phyloP scores from a whole-genome alignment of 2,329 filamentous ascomycete genomes.

The Aureobasidium mangrovei region DNA sequence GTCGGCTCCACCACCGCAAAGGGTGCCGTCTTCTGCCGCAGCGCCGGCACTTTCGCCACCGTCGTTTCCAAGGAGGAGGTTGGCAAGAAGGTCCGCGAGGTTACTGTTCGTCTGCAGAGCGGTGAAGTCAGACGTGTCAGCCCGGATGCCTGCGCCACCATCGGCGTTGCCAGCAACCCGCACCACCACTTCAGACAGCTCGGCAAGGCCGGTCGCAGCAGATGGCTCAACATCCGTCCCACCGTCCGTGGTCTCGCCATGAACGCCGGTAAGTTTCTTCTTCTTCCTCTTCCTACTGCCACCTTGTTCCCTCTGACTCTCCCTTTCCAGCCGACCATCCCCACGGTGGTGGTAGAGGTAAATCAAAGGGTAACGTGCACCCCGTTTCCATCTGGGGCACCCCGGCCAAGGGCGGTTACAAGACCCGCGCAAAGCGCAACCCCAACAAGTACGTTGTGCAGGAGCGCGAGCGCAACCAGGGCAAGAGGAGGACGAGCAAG shows the following conservation, averaged over 20 bases:
- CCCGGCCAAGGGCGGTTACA: conserved; percentile 82
- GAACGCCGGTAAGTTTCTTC: conserved; percentile 66
- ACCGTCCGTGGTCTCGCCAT: conserved; percentile 96
- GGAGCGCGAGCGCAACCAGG: conserved; percentile 77
- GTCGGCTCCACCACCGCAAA: conserved; percentile 66
- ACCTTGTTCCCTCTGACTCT: conserved; percentile 12
- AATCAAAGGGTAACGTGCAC: conserved; percentile 95
- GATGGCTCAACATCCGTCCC: conserved; percentile 89
- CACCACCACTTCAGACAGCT: conserved; percentile 84
- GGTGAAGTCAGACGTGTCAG: conserved; percentile 85
- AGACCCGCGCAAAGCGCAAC: conserved; percentile 82
- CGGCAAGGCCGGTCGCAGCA: conserved; percentile 87
- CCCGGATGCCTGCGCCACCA: conserved; percentile 87
- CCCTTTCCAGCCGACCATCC: conserved; percentile 68
- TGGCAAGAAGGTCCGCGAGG: conserved; percentile 62
- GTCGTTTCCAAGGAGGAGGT: conserved; percentile 84
- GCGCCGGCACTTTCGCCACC: conserved; percentile 84
- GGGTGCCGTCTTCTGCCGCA: conserved; percentile 84
- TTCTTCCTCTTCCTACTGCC: neutral
- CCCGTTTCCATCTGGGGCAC: conserved; percentile 95
- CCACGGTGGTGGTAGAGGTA: conserved; percentile 97
- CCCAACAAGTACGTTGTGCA: conserved; percentile 86
- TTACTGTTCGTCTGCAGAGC: conserved; percentile 80
- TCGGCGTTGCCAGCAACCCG: conserved; percentile 88
- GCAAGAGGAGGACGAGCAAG: conserved; percentile 56